Conservation (phyloP, 108 stramenopile genomes). For the Cyclotella sp. region DNA sequence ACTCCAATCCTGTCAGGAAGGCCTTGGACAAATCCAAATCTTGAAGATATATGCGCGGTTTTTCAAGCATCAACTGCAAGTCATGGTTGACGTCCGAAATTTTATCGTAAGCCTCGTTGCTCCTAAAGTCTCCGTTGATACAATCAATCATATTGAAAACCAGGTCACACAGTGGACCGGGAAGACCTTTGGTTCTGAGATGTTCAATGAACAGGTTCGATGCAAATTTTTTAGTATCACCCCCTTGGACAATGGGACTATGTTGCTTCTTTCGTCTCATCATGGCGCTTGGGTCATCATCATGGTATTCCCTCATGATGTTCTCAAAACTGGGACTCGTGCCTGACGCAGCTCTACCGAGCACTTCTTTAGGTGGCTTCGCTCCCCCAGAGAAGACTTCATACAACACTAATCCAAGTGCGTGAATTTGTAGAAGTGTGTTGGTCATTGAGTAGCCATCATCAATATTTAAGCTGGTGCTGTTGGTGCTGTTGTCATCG, state of each 20-base stretch:
- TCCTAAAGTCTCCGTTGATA: constrained; percentile 15
- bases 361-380: neutral
- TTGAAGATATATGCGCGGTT: constrained; percentile 20
- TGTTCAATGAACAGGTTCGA: neutral
- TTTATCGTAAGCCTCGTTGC: constrained; percentile 10
- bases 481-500: neutral
- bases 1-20: constrained; percentile 19
- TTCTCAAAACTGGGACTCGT: neutral
- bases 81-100: constrained; percentile 26
- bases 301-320: neutral
- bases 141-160: constrained; percentile 26
- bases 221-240: neutral
- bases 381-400: neutral
- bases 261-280: neutral
- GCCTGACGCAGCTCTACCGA: neutral
- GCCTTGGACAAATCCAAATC: constrained; percentile 14
- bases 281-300: neutral
- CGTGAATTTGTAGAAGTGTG: neutral
- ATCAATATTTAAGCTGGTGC: neutral
- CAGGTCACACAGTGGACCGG: constrained; percentile 15
- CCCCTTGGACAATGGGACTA: neutral
- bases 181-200: constrained; percentile 12
- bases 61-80: constrained; percentile 35
- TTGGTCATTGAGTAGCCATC: too few relatives aligned
- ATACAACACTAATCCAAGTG: neutral